phyloP scores from a whole-genome alignment of 345 rosid species.

The Laguncularia racemosa region DNA sequence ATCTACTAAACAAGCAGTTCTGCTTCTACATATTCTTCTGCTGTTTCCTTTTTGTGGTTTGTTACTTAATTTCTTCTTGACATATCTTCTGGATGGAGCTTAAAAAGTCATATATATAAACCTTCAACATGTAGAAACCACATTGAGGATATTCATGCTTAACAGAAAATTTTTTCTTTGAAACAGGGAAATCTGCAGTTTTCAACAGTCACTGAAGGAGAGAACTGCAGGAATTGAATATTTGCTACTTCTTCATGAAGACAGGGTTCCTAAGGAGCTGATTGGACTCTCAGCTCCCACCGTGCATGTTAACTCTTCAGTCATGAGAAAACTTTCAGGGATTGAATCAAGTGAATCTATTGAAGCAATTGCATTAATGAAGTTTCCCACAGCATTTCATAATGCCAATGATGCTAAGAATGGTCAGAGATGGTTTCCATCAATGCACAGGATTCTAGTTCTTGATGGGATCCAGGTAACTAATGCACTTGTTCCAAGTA shows the following conservation, averaged over 20 bases:
- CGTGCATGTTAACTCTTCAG: conserved; percentile 47
- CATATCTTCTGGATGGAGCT: no score
- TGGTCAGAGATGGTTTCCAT: conserved; percentile 56
- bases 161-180: not conserved
- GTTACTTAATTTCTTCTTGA: no score
- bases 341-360: conserved; percentile 67
- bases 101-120: not conserved
- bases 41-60: no score
- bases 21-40: no score
- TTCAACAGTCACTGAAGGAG: conserved; percentile 29
- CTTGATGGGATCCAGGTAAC: conserved; percentile 83
- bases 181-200: conserved; percentile 63
- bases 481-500: not conserved
- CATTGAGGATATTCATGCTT: not conserved
- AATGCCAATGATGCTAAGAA: conserved; percentile 23
- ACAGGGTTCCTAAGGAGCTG: conserved; percentile 45
- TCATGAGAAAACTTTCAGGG: conserved; percentile 83
- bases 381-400: conserved; percentile 51
- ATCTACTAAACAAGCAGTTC: no score
- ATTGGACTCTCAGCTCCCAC: conserved; percentile 21
- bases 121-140: not conserved
- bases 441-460: conserved; percentile 61
- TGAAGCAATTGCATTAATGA: conserved; percentile 78
- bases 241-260: conserved; percentile 53
- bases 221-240: conserved; percentile 38